Base-by-base conservation (phyloP, 495 filamentous ascomycete genomes). In the Talaromyces wortmannii region DNA sequence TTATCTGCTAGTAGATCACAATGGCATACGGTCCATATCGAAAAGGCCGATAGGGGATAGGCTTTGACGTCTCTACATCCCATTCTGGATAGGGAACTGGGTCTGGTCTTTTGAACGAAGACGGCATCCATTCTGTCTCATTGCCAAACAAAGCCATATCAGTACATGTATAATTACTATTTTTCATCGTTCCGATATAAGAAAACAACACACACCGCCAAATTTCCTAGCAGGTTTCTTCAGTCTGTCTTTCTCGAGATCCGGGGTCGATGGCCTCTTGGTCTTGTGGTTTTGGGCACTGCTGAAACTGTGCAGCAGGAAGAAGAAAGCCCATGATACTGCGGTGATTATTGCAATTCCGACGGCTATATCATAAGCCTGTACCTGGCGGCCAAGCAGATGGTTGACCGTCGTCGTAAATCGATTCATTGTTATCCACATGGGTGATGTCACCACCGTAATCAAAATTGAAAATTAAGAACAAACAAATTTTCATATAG, bases 21-120 rank as follows among this genome's bases (percentile, higher is more conserved):
- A 43, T 6, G 15, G 63, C 74, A 65, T 63, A 77, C 66, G 88
- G 88, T 3, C 90, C 90, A 73, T 92, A 83, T 70, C 85, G 81
- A 67, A 95, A 95, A 5, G 91, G 89, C 23, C 91, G 81, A 69
- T 95, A 96, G 10, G 88, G 87, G 13, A 90, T 80, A 4, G 91
- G 88, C 59, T 89, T 90, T 3, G 89, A 87, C 46, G 73, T 70
- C 45, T 80, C 65, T 36, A 94, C 65, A 57, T 87, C 79, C 91
- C 91, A 95, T 65, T 83, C 67, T 5, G 80, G 79, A 57, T 87
- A 90, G 7, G 90, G 81, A 0, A 75, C 33, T 43, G 90, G 85
- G 10, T 75, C 70, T 3, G 90, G 89, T 23, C 85, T 71, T 57
- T 80, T 77, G 74, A 91, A 95, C 47, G 80, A 67, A 4, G 81